phyloP scores from a whole-genome alignment of 1,139 yeast species.

The Pneumocystis murina region DNA sequence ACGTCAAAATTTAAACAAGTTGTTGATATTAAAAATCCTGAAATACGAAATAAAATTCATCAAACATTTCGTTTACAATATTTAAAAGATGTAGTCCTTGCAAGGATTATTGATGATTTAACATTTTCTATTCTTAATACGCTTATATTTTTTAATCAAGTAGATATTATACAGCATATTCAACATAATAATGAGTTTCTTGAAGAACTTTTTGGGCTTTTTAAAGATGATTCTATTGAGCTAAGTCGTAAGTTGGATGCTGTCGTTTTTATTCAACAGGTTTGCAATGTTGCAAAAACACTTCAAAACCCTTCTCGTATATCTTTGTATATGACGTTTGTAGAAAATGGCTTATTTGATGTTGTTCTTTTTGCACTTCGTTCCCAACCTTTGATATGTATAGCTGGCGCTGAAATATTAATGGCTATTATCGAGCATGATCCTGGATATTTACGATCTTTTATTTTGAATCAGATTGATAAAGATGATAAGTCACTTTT shows the following conservation, averaged over 20 bases:
- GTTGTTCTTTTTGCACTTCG: slow-evolving; percentile 63
- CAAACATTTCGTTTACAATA: slow-evolving; percentile 66
- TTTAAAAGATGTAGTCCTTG: slow-evolving; percentile 71
- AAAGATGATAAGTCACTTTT: slow-evolving; percentile 28
- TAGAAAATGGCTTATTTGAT: slow-evolving; percentile 54
- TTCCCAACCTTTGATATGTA: slow-evolving; percentile 37
- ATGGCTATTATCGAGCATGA: slow-evolving; percentile 77
- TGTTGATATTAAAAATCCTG: slow-evolving; percentile 41
- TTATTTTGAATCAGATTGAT: slow-evolving; percentile 9
- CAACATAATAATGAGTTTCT: slow-evolving; percentile 39
- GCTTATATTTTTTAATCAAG: slow-evolving; percentile 53
- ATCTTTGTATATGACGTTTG: slow-evolving; percentile 48
- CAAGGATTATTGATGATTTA: slow-evolving; percentile 67
- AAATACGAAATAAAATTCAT: slow-evolving; percentile 42
- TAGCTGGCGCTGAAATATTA: slow-evolving; percentile 67
- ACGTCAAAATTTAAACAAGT: slow-evolving; percentile 57
- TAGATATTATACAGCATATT: slow-evolving; percentile 52
- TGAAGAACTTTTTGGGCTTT: slow-evolving; percentile 39
- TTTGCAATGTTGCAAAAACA: slow-evolving; percentile 57
- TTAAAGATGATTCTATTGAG: slow-evolving; percentile 3
- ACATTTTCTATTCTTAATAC: slow-evolving; percentile 50
- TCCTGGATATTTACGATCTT: slow-evolving; percentile 38
- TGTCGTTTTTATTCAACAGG: slow-evolving; percentile 64
- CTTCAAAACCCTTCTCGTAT: slow-evolving; percentile 50
- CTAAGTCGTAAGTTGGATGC: slow-evolving; percentile 45